Evolutionary conservation across 2,329 filamentous ascomycete genomes (phyloP).

Genomic region (Zymoseptoria crescenta): DNA sequence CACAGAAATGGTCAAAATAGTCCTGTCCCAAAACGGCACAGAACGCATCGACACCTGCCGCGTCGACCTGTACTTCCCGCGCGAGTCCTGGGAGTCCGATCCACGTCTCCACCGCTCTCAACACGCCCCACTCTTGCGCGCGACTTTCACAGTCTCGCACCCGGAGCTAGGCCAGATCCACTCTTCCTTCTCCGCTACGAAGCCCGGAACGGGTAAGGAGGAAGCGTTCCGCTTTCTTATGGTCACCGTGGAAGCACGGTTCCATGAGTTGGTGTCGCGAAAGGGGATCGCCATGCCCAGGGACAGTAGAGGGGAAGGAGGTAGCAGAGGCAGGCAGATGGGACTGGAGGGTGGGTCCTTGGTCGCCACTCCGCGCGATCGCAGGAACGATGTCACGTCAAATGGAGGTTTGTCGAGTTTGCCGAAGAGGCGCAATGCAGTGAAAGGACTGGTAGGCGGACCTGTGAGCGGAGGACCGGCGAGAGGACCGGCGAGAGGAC

Average conservation of each 20-base stretch:
- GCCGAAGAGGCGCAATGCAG: not conserved
- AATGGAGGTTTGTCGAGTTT: not conserved
- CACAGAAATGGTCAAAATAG: constrained; percentile 2
- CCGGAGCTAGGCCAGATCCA: not conserved
- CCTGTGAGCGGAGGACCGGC: too few relatives aligned
- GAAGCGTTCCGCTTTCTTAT: constrained; percentile 7
- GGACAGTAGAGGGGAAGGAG: not conserved
- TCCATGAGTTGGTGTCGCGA: not conserved
- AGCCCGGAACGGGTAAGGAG: not conserved
- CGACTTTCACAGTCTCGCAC: constrained; percentile 8
- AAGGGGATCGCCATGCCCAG: not conserved
- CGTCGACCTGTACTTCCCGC: constrained; percentile 9
- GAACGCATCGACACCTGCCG: constrained; percentile 1
- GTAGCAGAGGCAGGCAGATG: not conserved
- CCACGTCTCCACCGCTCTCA: not conserved
- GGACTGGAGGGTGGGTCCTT: not conserved
- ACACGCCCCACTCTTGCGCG: constrained; percentile 5
- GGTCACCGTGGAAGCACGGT: constrained; percentile 6
- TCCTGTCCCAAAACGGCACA: constrained; percentile 13
- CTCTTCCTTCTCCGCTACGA: constrained; percentile 2
- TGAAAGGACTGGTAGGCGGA: not conserved
- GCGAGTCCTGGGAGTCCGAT: not conserved
- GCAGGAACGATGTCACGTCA: not conserved
- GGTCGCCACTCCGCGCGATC: too few relatives aligned
- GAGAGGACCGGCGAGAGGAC: too few relatives aligned